A percentile compares a stretch with the other conserved stretches of the same genome.
Evolutionary conservation across 176 grass and related monocot species (phyloP).

Genomic region (Aechmea fasciata): DNA sequence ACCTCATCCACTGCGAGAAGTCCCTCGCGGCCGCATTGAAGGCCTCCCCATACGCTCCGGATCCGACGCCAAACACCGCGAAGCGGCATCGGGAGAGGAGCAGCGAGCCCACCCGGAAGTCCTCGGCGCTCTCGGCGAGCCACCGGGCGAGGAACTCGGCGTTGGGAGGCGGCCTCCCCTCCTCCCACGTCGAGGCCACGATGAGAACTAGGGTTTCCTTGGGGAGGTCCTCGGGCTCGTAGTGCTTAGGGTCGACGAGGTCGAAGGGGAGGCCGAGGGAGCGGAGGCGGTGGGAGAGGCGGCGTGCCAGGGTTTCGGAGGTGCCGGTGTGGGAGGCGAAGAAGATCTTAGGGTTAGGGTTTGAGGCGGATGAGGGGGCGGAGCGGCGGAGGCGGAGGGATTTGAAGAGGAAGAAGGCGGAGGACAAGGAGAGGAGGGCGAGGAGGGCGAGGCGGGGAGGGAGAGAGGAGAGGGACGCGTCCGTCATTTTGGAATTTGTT

Average conservation of each 20-base stretch:
- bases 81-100: constrained; percentile 57
- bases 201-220: constrained; percentile 41
- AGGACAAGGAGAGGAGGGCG: constrained; percentile 58
- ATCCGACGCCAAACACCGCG: constrained; percentile 73
- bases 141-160: constrained; percentile 54
- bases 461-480: constrained; percentile 20
- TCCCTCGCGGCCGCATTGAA: constrained; percentile 67
- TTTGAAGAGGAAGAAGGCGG: constrained; percentile 63
- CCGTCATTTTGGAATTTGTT: constrained; percentile 9
- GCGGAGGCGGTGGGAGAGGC: constrained; percentile 30
- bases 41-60: constrained; percentile 42
- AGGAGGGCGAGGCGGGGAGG: constrained; percentile 47
- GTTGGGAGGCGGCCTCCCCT: constrained; percentile 37
- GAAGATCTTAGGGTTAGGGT: constrained; percentile 33
- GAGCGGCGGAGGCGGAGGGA: constrained; percentile 40
- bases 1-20: constrained; percentile 72
- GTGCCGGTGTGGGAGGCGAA: constrained; percentile 62
- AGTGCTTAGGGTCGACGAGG: constrained; percentile 37
- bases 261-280: constrained; percentile 19
- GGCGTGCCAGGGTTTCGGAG: constrained; percentile 48
- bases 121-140: constrained; percentile 45
- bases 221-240: constrained; percentile 68
- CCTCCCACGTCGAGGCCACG: constrained; percentile 67
- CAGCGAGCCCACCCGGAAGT: constrained; percentile 64
- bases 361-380: background rate